A percentile compares a stretch with the other conserved stretches of the same genome.
Evolutionary conservation across 2,329 filamentous ascomycete genomes (phyloP).

Genomic region (Ceratocystis variospora): DNA sequence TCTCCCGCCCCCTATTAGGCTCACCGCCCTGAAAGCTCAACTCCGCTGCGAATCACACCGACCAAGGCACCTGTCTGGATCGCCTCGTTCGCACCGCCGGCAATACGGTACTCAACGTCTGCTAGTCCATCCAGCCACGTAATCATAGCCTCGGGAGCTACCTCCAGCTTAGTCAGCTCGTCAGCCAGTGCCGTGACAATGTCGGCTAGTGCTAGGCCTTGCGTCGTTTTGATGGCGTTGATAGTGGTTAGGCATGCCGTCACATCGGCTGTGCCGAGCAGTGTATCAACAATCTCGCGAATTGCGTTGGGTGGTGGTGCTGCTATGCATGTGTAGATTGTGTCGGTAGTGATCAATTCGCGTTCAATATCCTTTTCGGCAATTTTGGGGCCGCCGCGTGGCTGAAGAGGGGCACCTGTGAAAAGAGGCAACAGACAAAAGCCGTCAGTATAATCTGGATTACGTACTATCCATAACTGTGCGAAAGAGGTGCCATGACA

Average conservation of each 20-base stretch:
- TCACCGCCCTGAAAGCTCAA: constrained; percentile 43
- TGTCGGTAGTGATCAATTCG: constrained; percentile 73
- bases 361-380: constrained; percentile 53
- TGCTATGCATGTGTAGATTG: constrained; percentile 95
- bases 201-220: constrained; percentile 82
- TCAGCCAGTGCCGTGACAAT: constrained; percentile 80
- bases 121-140: constrained; percentile 84
- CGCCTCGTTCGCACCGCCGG: constrained; percentile 71
- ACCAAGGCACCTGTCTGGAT: constrained; percentile 90
- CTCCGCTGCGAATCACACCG: constrained; percentile 74
- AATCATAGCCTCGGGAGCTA: constrained; percentile 74
- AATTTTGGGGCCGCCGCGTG: constrained; percentile 45
- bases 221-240: constrained; percentile 70
- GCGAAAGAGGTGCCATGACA: background rate
- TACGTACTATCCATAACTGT: background rate
- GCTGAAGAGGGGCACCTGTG: constrained; percentile 52
- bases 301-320: constrained; percentile 87
- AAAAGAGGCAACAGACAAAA: background rate
- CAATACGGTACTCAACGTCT: constrained; percentile 82
- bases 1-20: background rate
- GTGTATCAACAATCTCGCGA: constrained; percentile 64
- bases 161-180: constrained; percentile 68
- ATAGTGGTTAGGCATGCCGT: constrained; percentile 79
- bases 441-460: background rate
- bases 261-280: constrained; percentile 75